A percentile compares a stretch with the other conserved stretches of the same genome.
These are phyloP conservation scores for Aspergillus niger DNA, from an alignment of 2,329 filamentous ascomycete genomes.

Conservation along the genomic window DNA sequence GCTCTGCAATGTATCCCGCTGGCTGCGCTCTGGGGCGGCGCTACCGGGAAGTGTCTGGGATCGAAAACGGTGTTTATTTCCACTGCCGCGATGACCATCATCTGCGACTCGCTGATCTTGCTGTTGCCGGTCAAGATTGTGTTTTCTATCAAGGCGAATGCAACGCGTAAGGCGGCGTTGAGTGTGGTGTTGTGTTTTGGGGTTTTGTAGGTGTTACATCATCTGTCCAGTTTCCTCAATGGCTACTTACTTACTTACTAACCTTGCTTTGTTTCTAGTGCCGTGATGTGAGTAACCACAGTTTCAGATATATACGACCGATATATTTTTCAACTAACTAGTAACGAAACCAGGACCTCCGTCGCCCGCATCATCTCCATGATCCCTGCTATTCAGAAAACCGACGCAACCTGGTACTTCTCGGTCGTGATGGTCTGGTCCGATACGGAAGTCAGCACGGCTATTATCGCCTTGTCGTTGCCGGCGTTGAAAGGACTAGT, in stretches of 20 bases:
- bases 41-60: constrained; percentile 16
- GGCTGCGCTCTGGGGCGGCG: constrained; percentile 16
- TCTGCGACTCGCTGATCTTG: constrained; percentile 23
- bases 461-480: constrained; percentile 23
- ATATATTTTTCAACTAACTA: too few relatives aligned
- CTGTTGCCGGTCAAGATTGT: constrained; percentile 23
- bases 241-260: background rate
- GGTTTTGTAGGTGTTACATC: constrained; percentile 15
- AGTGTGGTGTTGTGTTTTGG: constrained; percentile 20
- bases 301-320: too few relatives aligned
- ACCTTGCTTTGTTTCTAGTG: background rate
- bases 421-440: constrained; percentile 25
- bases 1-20: constrained; percentile 26
- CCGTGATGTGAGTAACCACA: constrained; percentile 6
- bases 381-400: constrained; percentile 17
- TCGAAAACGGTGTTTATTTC: constrained; percentile 19
- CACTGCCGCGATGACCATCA: constrained; percentile 19
- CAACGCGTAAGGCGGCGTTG: constrained; percentile 16
- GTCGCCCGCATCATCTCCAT: constrained; percentile 24
- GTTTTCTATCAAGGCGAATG: constrained; percentile 16
- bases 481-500: constrained; percentile 15
- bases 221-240: too few relatives aligned
- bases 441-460: constrained; percentile 20
- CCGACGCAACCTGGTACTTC: constrained; percentile 25
- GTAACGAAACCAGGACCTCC: constrained; percentile 15